phyloP scores from a whole-genome alignment of 2,329 filamentous ascomycete species.

The Penicillium sclerotiorum region DNA sequence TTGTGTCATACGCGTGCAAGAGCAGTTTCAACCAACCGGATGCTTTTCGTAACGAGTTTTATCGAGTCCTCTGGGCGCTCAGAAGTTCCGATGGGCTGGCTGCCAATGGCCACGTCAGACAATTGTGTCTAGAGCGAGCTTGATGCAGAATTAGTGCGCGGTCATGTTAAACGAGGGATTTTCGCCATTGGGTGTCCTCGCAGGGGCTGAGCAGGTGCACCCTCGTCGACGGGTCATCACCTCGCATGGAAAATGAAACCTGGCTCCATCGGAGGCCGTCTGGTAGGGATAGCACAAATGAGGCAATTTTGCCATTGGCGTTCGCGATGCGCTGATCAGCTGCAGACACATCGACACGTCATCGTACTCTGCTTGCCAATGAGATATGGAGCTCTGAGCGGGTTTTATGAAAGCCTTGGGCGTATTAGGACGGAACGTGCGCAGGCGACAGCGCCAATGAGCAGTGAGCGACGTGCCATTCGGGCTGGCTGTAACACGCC shows the following conservation, averaged over 20 bases:
- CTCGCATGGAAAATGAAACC: not conserved
- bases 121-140: not conserved
- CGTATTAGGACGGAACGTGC: not conserved
- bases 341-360: not conserved
- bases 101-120: not conserved
- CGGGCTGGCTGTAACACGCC: not conserved
- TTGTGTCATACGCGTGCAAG: not conserved
- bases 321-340: not conserved
- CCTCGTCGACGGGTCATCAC: not conserved
- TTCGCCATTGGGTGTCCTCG: not conserved
- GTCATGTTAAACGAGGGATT: not conserved
- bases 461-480: not conserved
- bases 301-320: conserved; percentile 1
- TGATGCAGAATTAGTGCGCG: not conserved
- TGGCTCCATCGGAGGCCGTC: not conserved
- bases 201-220: not conserved
- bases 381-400: not conserved
- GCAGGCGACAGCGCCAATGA: not conserved
- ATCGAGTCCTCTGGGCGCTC: not conserved
- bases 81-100: not conserved
- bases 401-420: not conserved
- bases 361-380: not conserved
- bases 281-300: not conserved
- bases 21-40: not conserved
- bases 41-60: not conserved